Base-by-base conservation (phyloP, 148 eudicot species). In the Mesembryanthemum crystallinum region DNA sequence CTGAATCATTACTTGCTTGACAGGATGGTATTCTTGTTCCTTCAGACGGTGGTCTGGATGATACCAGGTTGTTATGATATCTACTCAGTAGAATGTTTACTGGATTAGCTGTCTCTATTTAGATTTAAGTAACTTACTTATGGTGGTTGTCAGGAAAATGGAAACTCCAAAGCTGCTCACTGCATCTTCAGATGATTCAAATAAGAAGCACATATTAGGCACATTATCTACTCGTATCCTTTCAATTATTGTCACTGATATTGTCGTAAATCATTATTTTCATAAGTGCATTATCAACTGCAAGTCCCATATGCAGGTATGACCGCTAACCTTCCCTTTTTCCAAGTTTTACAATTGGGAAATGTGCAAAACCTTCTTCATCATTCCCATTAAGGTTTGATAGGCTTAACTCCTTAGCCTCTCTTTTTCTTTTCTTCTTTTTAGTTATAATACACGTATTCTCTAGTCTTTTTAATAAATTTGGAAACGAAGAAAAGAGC, bases 161-260 rank as follows among this genome's bases (percentile, higher is more conserved):
- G 94, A 87, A 67, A 42, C 88, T 76, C 76, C 79, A 23, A 95
- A 90, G 85, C 75, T 95, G 85, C 92, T 95, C 45, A 87, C 87
- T 17, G 84, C 90, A 39, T 75, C 97, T 2, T 68, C 84, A 12
- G 96, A 95, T 83, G 99, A 95, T 76, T 78, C 92, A 43, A 95
- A 82, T 73, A 92, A 86, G 85, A 92, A 87, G 82, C 82, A 79
- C 67, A 73, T 81, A 49, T 71, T 85, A 67, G 96, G 92, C 78
- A 83, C 85, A 83, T 79, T 89, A 25, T 35, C 94, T 70, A 82
- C 86, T 75, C 85, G 97, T 94, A 94, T 92, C 97, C 97, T 92
- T 81, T 23, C 55, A 29, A 73, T 70, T 32, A 15, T 71, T 60
- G 33, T 27, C 25, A 0, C 18, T 66, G 6, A 23, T 27, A 18